These are phyloP conservation scores for Flaveria linearis DNA, from an alignment of 129 eudicot species.

Conservation along the genomic window DNA sequence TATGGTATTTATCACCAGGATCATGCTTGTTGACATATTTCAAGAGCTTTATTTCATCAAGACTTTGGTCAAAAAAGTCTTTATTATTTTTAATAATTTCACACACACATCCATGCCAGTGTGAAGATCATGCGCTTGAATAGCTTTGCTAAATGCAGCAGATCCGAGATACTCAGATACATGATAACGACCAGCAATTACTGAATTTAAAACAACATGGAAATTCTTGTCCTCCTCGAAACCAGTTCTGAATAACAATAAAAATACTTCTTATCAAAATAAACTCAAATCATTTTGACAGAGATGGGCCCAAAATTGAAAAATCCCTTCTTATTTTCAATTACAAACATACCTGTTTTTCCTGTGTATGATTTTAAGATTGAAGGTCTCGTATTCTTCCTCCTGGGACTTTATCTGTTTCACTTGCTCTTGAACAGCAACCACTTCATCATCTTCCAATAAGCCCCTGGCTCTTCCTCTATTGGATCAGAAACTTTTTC, in stretches of 20 bases:
- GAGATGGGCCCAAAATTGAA: not conserved
- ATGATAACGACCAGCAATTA: slow-evolving; percentile 92
- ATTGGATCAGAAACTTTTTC: slow-evolving; percentile 37
- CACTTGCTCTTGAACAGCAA: slow-evolving; percentile 93
- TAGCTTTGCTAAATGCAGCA: slow-evolving; percentile 98
- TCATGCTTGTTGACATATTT: slow-evolving; percentile 89
- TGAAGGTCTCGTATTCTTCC: slow-evolving; percentile 91
- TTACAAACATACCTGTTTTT: slow-evolving; percentile 69
- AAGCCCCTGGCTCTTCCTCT: slow-evolving; percentile 72
- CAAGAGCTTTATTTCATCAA: slow-evolving; percentile 93
- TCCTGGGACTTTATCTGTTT: slow-evolving; percentile 93
- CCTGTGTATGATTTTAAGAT: slow-evolving; percentile 88
- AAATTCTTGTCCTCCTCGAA: slow-evolving; percentile 97
- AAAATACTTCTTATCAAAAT: slow-evolving; percentile 9
- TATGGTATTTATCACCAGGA: slow-evolving; percentile 88
- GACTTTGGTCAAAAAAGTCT: slow-evolving; percentile 98
- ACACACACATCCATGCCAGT: slow-evolving; percentile 99
- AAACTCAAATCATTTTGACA: not conserved
- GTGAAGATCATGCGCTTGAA: slow-evolving; percentile 95
- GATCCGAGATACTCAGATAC: slow-evolving; percentile 97
- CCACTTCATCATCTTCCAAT: slow-evolving; percentile 89
- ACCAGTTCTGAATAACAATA: slow-evolving; percentile 67
- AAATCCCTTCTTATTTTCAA: not conserved
- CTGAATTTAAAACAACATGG: slow-evolving; percentile 80
- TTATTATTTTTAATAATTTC: slow-evolving; percentile 89